Conservation (phyloP, 2,329 filamentous ascomycete species). For the Penicillium sp. region DNA sequence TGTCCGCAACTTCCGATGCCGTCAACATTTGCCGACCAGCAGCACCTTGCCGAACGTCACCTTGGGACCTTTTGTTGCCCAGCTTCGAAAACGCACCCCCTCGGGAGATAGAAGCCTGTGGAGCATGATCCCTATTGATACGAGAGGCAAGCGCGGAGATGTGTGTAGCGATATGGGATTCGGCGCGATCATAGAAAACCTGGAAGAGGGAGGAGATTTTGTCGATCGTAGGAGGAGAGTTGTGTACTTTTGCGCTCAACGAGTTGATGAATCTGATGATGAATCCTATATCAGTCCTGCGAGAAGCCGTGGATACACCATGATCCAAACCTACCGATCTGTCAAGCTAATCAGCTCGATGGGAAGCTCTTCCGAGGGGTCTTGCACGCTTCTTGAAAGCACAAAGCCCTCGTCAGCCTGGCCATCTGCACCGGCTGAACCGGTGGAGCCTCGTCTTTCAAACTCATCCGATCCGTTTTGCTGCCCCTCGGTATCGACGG, state of each 20-base stretch:
- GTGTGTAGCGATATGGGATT: constrained; percentile 81
- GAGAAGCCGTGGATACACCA: not conserved
- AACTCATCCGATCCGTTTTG: constrained; percentile 42
- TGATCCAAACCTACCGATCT: constrained; percentile 63
- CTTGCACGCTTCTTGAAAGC: constrained; percentile 46
- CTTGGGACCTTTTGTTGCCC: constrained; percentile 44
- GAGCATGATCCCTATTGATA: constrained; percentile 67
- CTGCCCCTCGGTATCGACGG: constrained; percentile 25
- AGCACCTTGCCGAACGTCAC: constrained; percentile 38
- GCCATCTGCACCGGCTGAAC: constrained; percentile 31
- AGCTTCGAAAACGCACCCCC: constrained; percentile 56
- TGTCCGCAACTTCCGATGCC: constrained; percentile 74
- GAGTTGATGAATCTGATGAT: constrained; percentile 79
- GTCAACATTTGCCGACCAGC: constrained; percentile 85
- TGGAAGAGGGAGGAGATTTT: constrained; percentile 85
- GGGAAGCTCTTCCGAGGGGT: constrained; percentile 83
- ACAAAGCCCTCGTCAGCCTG: constrained; percentile 36
- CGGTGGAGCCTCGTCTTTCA: constrained; percentile 42
- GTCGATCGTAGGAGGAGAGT: constrained; percentile 78
- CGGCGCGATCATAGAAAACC: constrained; percentile 83
- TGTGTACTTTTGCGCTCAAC: constrained; percentile 80
- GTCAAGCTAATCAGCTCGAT: constrained; percentile 89
- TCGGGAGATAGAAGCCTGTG: constrained; percentile 56
- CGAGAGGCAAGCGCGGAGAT: constrained; percentile 75
- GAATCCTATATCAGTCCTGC: not conserved